phyloP scores from a whole-genome alignment of 257 asterid species.

The Solanum stenotomum region DNA sequence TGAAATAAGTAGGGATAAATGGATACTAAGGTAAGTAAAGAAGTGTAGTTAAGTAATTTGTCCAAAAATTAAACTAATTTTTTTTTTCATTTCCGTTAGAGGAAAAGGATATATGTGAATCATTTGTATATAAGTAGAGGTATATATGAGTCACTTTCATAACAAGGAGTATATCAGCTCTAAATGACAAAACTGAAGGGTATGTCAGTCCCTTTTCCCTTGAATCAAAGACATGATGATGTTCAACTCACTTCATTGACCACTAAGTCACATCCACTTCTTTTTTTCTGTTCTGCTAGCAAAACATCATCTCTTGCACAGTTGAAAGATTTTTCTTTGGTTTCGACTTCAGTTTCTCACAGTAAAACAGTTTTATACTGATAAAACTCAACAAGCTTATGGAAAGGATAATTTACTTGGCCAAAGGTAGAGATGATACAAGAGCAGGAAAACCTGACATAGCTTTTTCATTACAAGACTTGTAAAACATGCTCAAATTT shows the following conservation, averaged over 20 bases:
- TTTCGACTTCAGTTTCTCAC: not conserved
- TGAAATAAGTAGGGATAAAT: too few relatives aligned
- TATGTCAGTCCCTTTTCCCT: not conserved
- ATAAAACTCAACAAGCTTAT: not conserved
- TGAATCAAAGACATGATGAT: not conserved
- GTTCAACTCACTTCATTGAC: not conserved
- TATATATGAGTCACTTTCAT: too few relatives aligned
- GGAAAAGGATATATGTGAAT: too few relatives aligned
- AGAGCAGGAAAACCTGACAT: not conserved
- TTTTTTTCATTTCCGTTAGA: too few relatives aligned
- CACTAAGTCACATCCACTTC: not conserved
- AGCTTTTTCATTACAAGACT: not conserved
- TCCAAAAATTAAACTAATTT: too few relatives aligned
- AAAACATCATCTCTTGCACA: not conserved
- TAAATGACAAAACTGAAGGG: too few relatives aligned
- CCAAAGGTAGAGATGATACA: not conserved
- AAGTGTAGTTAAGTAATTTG: too few relatives aligned
- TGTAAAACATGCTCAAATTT: not conserved
- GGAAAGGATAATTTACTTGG: not conserved
- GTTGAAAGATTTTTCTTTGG: not conserved
- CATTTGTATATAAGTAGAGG: too few relatives aligned
- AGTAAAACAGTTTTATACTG: not conserved
- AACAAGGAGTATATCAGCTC: accelerated
- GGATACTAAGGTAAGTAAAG: too few relatives aligned
- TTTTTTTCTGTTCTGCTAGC: not conserved